These are phyloP conservation scores for Aspergillus kassunensis DNA, from an alignment of 495 filamentous ascomycete genomes.

Conservation along the genomic window DNA sequence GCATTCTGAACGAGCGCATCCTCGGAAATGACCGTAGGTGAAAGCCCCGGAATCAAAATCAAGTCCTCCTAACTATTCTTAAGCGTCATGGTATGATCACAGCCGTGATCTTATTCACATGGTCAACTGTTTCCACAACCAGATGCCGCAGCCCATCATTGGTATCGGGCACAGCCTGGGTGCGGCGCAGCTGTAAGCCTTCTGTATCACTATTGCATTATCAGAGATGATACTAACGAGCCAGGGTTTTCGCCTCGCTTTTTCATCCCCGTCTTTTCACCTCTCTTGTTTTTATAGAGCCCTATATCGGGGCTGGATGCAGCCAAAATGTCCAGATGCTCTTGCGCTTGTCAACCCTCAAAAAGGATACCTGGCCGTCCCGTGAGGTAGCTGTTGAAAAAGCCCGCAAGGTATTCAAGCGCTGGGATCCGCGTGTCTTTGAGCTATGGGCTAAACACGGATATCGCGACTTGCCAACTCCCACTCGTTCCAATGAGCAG, in stretches of 20 bases:
- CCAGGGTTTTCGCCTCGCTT: constrained; percentile 7
- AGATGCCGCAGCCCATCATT: constrained; percentile 64
- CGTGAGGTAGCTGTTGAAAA: background rate
- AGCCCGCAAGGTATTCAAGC: background rate
- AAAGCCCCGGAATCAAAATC: constrained; percentile 10
- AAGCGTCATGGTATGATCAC: constrained; percentile 61
- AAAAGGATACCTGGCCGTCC: constrained; percentile 6
- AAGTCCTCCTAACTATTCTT: constrained; percentile 9
- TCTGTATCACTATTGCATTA: constrained; percentile 13
- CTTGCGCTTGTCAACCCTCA: background rate
- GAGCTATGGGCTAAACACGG: constrained; percentile 7
- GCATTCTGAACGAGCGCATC: constrained; percentile 27
- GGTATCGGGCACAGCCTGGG: constrained; percentile 75
- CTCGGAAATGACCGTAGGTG: constrained; percentile 13
- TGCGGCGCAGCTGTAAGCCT: constrained; percentile 46
- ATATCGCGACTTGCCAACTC: background rate
- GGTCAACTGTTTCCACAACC: constrained; percentile 65
- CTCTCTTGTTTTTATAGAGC: constrained; percentile 11
- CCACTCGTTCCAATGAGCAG: background rate
- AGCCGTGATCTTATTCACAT: constrained; percentile 69
- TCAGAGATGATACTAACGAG: constrained; percentile 40
- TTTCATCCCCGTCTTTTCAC: constrained; percentile 9
- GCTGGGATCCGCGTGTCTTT: constrained; percentile 5
- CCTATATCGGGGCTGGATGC: background rate
- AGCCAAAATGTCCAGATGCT: too few relatives aligned